Conservation (phyloP, 1,284 basidiomycete species). For the Heterobasidion occidentale region DNA sequence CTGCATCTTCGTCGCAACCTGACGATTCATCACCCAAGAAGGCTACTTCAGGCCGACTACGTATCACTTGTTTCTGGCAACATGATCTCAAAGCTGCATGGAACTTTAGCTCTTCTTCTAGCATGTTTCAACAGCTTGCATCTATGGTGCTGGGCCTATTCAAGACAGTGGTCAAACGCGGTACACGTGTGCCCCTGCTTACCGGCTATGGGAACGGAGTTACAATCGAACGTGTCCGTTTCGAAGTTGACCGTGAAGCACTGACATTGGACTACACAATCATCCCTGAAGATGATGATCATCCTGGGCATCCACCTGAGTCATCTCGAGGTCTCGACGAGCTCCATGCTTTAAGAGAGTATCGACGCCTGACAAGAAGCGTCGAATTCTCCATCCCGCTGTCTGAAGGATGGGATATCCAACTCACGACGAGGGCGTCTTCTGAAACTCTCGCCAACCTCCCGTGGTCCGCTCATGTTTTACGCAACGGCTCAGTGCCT, state of each 20-base stretch:
- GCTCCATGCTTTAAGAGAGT: conserved; percentile 54
- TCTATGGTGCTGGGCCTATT: conserved; percentile 77
- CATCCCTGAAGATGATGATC: conserved; percentile 67
- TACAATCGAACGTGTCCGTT: conserved; percentile 68
- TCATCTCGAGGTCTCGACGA: conserved; percentile 43
- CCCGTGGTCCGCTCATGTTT: conserved; percentile 70
- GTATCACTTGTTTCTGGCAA: conserved; percentile 91
- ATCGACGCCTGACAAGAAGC: conserved; percentile 60
- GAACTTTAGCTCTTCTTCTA: conserved; percentile 61
- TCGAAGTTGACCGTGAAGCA: conserved; percentile 77
- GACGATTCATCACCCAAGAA: conserved; percentile 27
- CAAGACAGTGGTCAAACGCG: conserved; percentile 69
- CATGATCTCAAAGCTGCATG: conserved; percentile 90
- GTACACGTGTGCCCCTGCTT: conserved; percentile 69
- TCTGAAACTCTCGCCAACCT: conserved; percentile 66
- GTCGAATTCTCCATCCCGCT: conserved; percentile 78
- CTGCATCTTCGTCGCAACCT: conserved; percentile 14
- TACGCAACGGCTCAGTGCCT: conserved; percentile 33
- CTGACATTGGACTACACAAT: conserved; percentile 84
- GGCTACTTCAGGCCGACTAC: conserved; percentile 33
- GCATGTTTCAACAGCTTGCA: conserved; percentile 65
- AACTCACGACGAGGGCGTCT: conserved; percentile 61
- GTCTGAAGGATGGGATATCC: conserved; percentile 87
- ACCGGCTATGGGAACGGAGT: conserved; percentile 79
- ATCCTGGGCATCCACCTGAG: conserved; percentile 23